Evolutionary conservation across 129 eudicot genomes (phyloP).

Genomic region (Escallonia rubra): DNA sequence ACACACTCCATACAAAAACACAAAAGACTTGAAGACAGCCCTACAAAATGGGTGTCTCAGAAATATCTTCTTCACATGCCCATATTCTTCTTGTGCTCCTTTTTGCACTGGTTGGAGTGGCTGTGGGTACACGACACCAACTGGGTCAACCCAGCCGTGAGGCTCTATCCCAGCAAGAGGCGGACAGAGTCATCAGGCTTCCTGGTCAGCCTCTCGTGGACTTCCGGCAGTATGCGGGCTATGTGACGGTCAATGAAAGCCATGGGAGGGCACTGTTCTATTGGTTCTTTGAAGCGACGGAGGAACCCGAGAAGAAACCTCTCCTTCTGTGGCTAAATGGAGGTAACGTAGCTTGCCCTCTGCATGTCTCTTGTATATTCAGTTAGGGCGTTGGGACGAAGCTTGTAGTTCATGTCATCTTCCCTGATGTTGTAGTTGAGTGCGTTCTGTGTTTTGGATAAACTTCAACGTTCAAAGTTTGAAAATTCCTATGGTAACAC

Average conservation of each 20-base stretch:
- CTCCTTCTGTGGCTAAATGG: constrained; percentile 89
- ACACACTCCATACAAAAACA: constrained; percentile 12
- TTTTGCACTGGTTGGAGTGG: constrained; percentile 14
- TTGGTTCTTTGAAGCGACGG: constrained; percentile 83
- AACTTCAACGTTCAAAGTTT: too few relatives aligned
- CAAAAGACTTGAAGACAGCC: neutral
- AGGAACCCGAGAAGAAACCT: constrained; percentile 56
- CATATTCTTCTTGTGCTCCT: constrained; percentile 7
- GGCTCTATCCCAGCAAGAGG: constrained; percentile 29
- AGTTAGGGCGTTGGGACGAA: too few relatives aligned
- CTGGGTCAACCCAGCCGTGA: constrained; percentile 5
- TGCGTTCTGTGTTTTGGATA: too few relatives aligned
- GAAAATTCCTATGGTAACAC: too few relatives aligned
- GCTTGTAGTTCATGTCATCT: too few relatives aligned
- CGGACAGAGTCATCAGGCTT: constrained; percentile 51
- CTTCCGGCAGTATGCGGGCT: constrained; percentile 81
- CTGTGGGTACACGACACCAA: constrained; percentile 14
- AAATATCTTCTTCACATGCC: constrained; percentile 4
- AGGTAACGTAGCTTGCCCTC: constrained; percentile 36
- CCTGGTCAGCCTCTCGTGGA: constrained; percentile 78
- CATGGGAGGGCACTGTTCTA: constrained; percentile 95
- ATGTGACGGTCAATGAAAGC: constrained; percentile 73
- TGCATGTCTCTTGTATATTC: too few relatives aligned
- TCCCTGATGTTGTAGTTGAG: too few relatives aligned
- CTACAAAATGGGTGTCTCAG: constrained; percentile 16